phyloP scores from a whole-genome alignment of 1,139 yeast species.

The Sugiyamaella xylanicola region DNA sequence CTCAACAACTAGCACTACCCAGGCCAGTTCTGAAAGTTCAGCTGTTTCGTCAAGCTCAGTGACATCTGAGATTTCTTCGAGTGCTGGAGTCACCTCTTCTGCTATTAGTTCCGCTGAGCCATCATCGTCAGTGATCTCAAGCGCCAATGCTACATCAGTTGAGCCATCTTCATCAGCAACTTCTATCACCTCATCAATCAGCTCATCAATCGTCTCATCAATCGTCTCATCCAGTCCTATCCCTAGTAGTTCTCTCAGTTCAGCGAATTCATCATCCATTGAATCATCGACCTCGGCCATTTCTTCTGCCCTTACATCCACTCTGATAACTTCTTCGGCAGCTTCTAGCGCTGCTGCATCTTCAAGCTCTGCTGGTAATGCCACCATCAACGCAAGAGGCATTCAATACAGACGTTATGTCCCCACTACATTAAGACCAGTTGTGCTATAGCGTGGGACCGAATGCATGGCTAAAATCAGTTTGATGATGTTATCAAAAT shows the following conservation, averaged over 20 bases:
- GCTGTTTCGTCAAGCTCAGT: slow-evolving; percentile 5
- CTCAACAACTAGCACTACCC: slow-evolving; percentile 10
- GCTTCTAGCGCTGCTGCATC: slow-evolving; percentile 5
- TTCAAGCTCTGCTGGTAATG: slow-evolving; percentile 7
- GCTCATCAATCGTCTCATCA: slow-evolving; percentile 11
- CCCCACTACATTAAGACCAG: slow-evolving; percentile 8
- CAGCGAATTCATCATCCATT: slow-evolving; percentile 8
- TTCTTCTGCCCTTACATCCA: slow-evolving; percentile 15
- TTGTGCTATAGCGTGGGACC: neutral
- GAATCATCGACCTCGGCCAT: slow-evolving; percentile 13
- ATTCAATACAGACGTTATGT: slow-evolving; percentile 13
- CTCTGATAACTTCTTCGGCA: slow-evolving; percentile 7
- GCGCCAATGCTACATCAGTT: slow-evolving; percentile 12
- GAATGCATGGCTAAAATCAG: neutral
- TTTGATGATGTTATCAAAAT: neutral
- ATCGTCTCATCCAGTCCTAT: slow-evolving; percentile 3
- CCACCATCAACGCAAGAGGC: slow-evolving; percentile 12
- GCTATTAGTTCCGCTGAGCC: neutral
- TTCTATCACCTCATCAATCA: slow-evolving; percentile 8
- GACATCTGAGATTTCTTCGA: slow-evolving; percentile 1
- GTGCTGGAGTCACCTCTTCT: slow-evolving; percentile 12
- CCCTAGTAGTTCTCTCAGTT: neutral
- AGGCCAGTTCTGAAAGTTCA: too few species aligned
- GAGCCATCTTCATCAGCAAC: neutral
- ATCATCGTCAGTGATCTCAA: neutral